Conservation (phyloP, 495 filamentous ascomycete species). For the Trichodelitschia bisporula region DNA sequence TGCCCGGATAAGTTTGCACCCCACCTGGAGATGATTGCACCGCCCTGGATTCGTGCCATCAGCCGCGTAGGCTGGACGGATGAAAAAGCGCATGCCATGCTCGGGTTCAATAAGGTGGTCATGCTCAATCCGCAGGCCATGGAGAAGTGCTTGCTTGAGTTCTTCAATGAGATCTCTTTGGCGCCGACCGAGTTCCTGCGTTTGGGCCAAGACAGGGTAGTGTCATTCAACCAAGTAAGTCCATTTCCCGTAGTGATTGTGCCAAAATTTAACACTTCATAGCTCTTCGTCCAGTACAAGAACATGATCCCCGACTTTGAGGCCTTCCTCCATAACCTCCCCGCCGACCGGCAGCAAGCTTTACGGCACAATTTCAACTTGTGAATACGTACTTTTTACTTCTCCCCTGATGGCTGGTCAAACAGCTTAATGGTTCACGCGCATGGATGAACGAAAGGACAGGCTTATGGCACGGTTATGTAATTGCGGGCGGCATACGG, state of each 20-base stretch:
- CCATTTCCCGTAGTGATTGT: too few relatives aligned
- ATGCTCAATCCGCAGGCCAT: slow-evolving; percentile 76
- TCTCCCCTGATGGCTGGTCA: too few relatives aligned
- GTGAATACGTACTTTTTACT: too few relatives aligned
- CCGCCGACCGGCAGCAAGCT: slow-evolving; percentile 15
- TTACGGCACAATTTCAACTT: slow-evolving; percentile 7
- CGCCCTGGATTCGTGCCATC: slow-evolving; percentile 60
- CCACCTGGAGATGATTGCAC: slow-evolving; percentile 56
- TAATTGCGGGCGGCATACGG: too few relatives aligned
- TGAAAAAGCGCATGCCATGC: slow-evolving; percentile 83
- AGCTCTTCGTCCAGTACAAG: slow-evolving; percentile 61
- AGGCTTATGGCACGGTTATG: too few relatives aligned
- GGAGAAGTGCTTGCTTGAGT: slow-evolving; percentile 58
- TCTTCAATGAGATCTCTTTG: slow-evolving; percentile 51
- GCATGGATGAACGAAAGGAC: too few relatives aligned
- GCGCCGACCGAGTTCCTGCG: slow-evolving; percentile 42
- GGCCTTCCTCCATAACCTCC: slow-evolving; percentile 47
- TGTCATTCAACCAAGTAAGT: slow-evolving; percentile 24
- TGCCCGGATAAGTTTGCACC: slow-evolving; percentile 55
- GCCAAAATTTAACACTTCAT: too few relatives aligned
- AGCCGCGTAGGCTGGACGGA: slow-evolving; percentile 67
- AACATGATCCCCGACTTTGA: slow-evolving; percentile 66
- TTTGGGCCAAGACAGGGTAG: slow-evolving; percentile 24
- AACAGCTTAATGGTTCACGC: too few relatives aligned
- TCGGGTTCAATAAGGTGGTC: slow-evolving; percentile 69